Base-by-base conservation (phyloP, 192 early-diverging fungal genomes). In the Umbelopsis ramanniana region DNA sequence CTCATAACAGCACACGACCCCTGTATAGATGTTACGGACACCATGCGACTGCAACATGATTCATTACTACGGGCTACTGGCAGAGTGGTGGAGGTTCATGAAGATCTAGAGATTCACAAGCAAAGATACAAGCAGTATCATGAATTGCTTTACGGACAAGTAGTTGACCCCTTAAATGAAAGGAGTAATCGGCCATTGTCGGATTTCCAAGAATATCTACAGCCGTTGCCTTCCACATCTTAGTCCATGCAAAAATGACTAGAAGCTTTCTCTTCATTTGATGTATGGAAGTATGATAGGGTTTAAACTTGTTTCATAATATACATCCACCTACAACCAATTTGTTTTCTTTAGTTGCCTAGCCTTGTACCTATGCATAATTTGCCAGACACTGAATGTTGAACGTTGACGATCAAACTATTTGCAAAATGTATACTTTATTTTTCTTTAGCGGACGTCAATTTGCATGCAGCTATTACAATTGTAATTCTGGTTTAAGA, bases 81-180 rank as follows among this genome's bases (percentile, higher is more conserved):
- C 19, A 2, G 57, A 37, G 26, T 63, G 2, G 57, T 63, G 15
- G 57, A 63, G 17, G 33, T 63, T 35, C 57, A 63, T n/a, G 57
- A 63, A 63, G 57, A 63, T 37, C n/a, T 63, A 17, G 57, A 63
- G 5, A 63, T 29, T 26, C 57, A 63, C 15, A 63, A 63, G 26
- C 57, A 26, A 17, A 29, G 57, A 14, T 63, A 63, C 33, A 29
- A 35, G 33, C 57, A 63, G 33, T 63, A 63, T 19, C 26, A 35
- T 29, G 57, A 63, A n/a, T 26, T 63, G 17, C 26, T 38, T 19
- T 63, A 63, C 17, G 57, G 57, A 29, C 57, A 63, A 19, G 12
- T 37, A 17, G 33, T 26, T 26, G 26, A 63, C 19, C 57, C 57
- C 14, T 35, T 63, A n/a, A 11, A 29, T 8, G 57, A 63, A 63